These are phyloP conservation scores for Fusarium chuoi DNA, from an alignment of 2,329 filamentous ascomycete species.

Conservation along the genomic window DNA sequence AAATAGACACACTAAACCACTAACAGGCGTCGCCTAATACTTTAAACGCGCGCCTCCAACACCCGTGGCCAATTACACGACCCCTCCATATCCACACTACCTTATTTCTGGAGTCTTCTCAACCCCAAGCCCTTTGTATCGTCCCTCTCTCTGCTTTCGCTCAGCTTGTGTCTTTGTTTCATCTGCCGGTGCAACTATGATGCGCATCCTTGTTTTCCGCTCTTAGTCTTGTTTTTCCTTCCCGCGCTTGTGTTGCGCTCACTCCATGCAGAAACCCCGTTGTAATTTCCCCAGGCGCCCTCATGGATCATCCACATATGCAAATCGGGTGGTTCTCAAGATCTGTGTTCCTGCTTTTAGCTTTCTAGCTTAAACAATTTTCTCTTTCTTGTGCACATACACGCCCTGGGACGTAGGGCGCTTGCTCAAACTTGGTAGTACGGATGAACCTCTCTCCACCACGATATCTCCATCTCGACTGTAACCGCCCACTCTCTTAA, in stretches of 20 bases:
- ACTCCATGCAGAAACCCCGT: conserved; percentile 42
- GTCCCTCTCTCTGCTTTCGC: background rate
- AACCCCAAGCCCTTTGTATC: conserved; percentile 31
- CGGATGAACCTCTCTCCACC: conserved; percentile 11
- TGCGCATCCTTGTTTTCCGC: conserved; percentile 28
- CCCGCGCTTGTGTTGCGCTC: conserved; percentile 23
- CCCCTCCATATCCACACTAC: conserved; percentile 18
- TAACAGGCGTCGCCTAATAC: conserved; percentile 33
- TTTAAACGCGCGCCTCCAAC: conserved; percentile 44
- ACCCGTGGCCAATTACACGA: conserved; percentile 26
- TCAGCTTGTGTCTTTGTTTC: conserved; percentile 7
- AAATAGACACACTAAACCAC: conserved; percentile 40
- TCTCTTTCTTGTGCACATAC: background rate
- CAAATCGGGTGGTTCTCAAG: conserved; percentile 42
- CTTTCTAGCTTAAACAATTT: background rate
- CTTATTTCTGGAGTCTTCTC: conserved; percentile 9
- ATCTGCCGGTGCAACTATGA: conserved; percentile 32
- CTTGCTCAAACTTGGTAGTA: conserved; percentile 40
- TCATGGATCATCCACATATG: conserved; percentile 16
- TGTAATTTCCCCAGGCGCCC: conserved; percentile 41
- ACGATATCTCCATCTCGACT: conserved; percentile 1
- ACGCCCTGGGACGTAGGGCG: conserved; percentile 19
- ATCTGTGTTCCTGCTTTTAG: conserved; percentile 5
- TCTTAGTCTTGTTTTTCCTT: conserved; percentile 23
- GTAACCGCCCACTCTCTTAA: conserved; percentile 42